A percentile compares a stretch with the other conserved stretches of the same genome.
phyloP scores from a whole-genome alignment of 495 filamentous ascomycete genomes.

The Staphylotrichum longicolle region DNA sequence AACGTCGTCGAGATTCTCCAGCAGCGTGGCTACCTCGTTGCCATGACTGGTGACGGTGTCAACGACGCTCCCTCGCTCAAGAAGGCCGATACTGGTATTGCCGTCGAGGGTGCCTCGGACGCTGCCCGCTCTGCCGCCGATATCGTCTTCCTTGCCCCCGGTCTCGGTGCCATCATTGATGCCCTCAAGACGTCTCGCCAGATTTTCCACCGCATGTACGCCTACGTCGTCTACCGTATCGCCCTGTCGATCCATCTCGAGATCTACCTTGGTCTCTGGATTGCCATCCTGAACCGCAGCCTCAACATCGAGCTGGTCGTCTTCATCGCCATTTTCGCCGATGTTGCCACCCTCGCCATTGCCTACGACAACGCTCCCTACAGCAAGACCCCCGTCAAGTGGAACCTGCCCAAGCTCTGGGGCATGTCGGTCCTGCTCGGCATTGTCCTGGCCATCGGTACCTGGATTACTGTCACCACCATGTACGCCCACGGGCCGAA shows the following conservation, averaged over 20 bases:
- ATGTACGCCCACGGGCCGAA: conserved; percentile 64
- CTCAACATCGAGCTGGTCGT: conserved; percentile 84
- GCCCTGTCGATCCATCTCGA: conserved; percentile 87
- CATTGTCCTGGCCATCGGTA: conserved; percentile 72
- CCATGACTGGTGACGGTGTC: conserved; percentile 98
- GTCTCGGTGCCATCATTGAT: conserved; percentile 89
- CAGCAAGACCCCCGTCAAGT: conserved; percentile 83
- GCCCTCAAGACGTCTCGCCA: conserved; percentile 91
- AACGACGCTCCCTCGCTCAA: conserved; percentile 96
- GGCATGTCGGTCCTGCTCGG: conserved; percentile 84
- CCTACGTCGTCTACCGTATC: conserved; percentile 95
- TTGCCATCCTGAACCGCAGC: conserved; percentile 76
- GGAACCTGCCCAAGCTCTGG: conserved; percentile 92
- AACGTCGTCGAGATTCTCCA: conserved; percentile 96
- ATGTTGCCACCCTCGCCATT: conserved; percentile 88
- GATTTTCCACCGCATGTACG: conserved; percentile 97
- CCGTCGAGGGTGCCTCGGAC: conserved; percentile 90
- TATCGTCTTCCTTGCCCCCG: conserved; percentile 89
- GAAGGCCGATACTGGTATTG: conserved; percentile 93
- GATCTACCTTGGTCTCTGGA: conserved; percentile 88
- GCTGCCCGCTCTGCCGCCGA: conserved; percentile 90
- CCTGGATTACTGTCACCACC: conserved; percentile 79
- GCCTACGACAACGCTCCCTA: conserved; percentile 92
- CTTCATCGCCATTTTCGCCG: conserved; percentile 92
- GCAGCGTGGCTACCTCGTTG: conserved; percentile 92